Base-by-base conservation (phyloP, 345 rosid species). In the Eucalyptus caleyi region DNA sequence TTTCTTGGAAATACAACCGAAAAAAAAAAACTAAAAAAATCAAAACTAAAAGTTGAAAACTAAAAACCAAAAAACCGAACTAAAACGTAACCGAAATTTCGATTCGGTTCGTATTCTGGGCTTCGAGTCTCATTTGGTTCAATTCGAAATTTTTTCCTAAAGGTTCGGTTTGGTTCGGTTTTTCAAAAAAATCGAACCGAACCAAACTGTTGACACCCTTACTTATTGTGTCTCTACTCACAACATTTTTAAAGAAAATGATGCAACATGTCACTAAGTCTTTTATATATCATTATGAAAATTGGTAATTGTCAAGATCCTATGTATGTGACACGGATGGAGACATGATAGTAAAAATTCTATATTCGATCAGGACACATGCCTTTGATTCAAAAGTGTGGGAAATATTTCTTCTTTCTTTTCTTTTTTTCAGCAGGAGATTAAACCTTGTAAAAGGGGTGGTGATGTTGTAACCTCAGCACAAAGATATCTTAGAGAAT, bases 91-190 rank as follows among this genome's bases (percentile, higher is more conserved):
- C 47, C 11, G 47, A 45, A 45, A 45, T 45, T 45, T 45, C 47
- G 11, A 9, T 45, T 44, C 3, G 1, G 11, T 45, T 45, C 10
- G 11, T 9, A 9, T 45, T 45, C 1, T 0, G 10, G n/a, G n/a
- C n/a, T 44, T 9, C 47, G 11, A 45, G 47, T 45, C 47, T 45
- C 47, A 45, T 45, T 45, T 3, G 47, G 3, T 45, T 45, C 3
- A 9, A 9, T 45, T 45, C 11, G 47, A 3, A 45, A 45, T 11
- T 45, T 45, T 45, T 45, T 45, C 47, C 47, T 45, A 45, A 45
- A 9, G 3, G 47, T 45, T 45, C 47, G 3, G 47, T 45, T 45
- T 37, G 40, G 40, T 37, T 37, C 40, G 40, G 40, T 37, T 37
- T 37, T 37, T 37, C 40, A 37, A 37, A 37, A 37, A 37, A 37